A percentile compares a stretch with the other conserved stretches of the same genome.
These are phyloP conservation scores for Apophysomyces ossiformis DNA, from an alignment of 371 early-diverging fungal species.

Conservation along the genomic window DNA sequence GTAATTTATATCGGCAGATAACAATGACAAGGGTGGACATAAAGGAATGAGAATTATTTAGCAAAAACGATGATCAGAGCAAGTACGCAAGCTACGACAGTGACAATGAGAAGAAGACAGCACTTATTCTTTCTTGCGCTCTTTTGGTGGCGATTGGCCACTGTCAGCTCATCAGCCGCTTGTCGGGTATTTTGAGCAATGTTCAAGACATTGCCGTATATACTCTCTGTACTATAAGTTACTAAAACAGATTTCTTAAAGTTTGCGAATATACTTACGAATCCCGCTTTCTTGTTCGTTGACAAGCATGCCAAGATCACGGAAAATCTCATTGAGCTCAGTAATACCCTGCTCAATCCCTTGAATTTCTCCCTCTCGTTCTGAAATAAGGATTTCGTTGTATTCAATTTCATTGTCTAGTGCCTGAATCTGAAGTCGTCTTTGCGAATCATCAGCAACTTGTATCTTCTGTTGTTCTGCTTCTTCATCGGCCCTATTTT, in stretches of 20 bases:
- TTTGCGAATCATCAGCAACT: constrained; percentile 66
- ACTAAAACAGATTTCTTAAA: background rate
- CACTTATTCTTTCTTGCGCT: constrained; percentile 84
- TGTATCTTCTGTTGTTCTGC: constrained; percentile 32
- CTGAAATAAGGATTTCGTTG: constrained; percentile 90
- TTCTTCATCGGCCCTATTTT: constrained; percentile 43
- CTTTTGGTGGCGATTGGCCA: constrained; percentile 83
- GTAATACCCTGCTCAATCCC: constrained; percentile 93
- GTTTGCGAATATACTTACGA: constrained; percentile 55
- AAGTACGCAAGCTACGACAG: constrained; percentile 64
- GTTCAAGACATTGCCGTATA: constrained; percentile 78
- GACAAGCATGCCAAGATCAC: constrained; percentile 94
- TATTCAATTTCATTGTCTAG: constrained; percentile 92
- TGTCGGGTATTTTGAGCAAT: constrained; percentile 79
- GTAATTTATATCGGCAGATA: background rate
- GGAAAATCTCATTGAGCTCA: constrained; percentile 94
- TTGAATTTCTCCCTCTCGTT: constrained; percentile 91
- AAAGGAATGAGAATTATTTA: constrained; percentile 31
- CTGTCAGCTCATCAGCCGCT: constrained; percentile 80
- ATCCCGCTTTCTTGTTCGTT: constrained; percentile 93
- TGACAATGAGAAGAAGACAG: constrained; percentile 74
- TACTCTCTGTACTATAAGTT: constrained; percentile 38
- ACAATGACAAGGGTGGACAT: background rate
- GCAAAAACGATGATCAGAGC: constrained; percentile 56
- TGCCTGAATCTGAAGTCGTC: constrained; percentile 70